Evolutionary conservation across 345 rosid genomes (phyloP), one percentile per base, ranked within the genome.

Genomic region (Dipteronia dyeriana): DNA sequence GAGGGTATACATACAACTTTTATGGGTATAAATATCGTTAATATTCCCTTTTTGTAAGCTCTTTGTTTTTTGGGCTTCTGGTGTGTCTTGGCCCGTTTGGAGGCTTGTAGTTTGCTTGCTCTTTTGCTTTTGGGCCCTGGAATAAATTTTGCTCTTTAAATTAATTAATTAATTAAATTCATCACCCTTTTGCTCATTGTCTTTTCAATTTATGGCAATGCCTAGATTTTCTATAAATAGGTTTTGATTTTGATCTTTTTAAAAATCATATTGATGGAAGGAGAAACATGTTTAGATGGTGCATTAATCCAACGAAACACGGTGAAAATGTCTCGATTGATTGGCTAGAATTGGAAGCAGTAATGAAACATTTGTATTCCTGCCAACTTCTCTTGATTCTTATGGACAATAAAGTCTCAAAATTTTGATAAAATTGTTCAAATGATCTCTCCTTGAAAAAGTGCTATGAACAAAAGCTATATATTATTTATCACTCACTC

Each of bases 391-490:
- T 64, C 22, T 47, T 39, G 47, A 19, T 29, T 63, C 20, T 63
- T 63, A 59, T 64, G 29, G 69, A 10, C 62, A 47, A 26, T 17
- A 2, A 64, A 17, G 17, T n/a, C 14, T 60, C 3, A 62, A 23
- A 6, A 75, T 64, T 51, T 61, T 61, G 14, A 53, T 16, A 38
- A 72, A 64, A 19, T 23, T 73, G 38, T 56, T 66, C 22, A 38
- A 12, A 22, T n/a, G n/a, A n/a, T 26, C 29, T 66, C 53, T 65
- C 73, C 75, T 53, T 47, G 62, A 70, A 75, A 73, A 67, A 78
- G 71, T 38, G 43, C 45, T 67, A 78, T 3, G 79, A 78, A 65
- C 20, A 63, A 76, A 70, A 43, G 13, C 71, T 54, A 64, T 68
- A 39, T 17, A 29, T n/a, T 14, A 22, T 23, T 26, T 53, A 45